phyloP scores from a whole-genome alignment of 148 eudicot species.

The Rhododendron molle region DNA sequence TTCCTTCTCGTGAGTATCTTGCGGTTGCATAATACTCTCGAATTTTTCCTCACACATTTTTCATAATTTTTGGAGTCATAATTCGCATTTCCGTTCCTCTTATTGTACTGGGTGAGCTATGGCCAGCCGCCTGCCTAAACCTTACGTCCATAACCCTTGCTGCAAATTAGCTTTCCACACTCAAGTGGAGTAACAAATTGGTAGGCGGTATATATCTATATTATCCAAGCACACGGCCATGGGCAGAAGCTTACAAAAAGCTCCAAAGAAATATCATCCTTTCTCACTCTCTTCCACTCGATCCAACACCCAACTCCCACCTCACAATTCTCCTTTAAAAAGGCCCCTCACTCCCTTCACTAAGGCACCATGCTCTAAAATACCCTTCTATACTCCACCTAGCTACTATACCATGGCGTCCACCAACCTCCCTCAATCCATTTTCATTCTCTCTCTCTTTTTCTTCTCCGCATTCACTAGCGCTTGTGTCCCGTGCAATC shows the following conservation, averaged over 20 bases:
- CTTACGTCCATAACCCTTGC: background rate
- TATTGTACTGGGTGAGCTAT: background rate
- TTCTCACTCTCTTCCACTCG: constrained; percentile 10
- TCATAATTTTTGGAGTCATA: background rate
- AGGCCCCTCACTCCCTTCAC: background rate
- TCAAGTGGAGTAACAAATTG: background rate
- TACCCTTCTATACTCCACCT: background rate
- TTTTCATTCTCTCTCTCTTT: constrained; percentile 21
- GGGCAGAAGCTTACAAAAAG: constrained; percentile 14
- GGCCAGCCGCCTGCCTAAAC: background rate
- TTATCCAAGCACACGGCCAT: background rate
- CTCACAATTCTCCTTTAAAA: constrained; percentile 12
- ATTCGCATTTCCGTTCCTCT: background rate
- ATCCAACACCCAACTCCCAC: constrained; percentile 8
- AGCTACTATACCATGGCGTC: constrained; percentile 8
- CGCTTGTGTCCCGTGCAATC: constrained; percentile 19
- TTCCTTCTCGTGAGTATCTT: no score
- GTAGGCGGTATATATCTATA: background rate
- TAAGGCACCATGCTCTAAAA: background rate
- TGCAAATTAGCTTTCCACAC: background rate
- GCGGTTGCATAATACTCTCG: no score
- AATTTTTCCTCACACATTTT: background rate
- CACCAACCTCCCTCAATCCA: background rate
- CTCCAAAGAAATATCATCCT: background rate
- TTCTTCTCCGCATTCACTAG: constrained; percentile 18